A percentile compares a stretch with the other conserved stretches of the same genome.
Conservation (phyloP, 2,329 filamentous ascomycete species). For the Metarhizium humberi region DNA sequence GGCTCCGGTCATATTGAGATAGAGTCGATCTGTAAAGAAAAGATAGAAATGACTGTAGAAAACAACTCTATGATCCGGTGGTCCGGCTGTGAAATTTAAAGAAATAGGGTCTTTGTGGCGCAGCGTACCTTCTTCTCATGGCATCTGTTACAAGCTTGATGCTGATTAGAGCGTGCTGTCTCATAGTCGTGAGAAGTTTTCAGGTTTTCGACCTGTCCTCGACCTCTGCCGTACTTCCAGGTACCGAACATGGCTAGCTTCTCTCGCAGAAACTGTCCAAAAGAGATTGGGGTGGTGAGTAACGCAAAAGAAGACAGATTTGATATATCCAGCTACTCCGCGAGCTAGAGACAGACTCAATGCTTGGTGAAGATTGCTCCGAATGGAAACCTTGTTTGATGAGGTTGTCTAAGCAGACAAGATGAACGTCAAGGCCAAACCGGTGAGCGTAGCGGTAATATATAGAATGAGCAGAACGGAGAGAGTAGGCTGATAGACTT, state of each 20-base stretch:
- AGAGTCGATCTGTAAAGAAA: too few species aligned
- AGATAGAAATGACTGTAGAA: neutral
- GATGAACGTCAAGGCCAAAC: neutral
- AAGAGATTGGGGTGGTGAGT: neutral
- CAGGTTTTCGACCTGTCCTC: constrained; percentile 26
- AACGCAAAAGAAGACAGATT: neutral
- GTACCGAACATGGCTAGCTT: constrained; percentile 24
- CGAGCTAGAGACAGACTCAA: too few species aligned
- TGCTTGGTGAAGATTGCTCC: too few species aligned
- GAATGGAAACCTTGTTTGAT: neutral
- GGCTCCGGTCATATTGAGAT: too few species aligned
- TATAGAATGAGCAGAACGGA: neutral
- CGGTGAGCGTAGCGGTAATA: neutral
- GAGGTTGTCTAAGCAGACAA: neutral
- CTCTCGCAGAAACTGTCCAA: neutral
- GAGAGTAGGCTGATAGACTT: neutral
- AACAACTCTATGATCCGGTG: neutral
- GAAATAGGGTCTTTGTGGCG: neutral
- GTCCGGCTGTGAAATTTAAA: neutral
- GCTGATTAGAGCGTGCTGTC: constrained; percentile 26
- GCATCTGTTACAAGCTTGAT: constrained; percentile 29
- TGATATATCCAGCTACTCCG: neutral
- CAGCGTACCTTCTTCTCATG: constrained; percentile 28
- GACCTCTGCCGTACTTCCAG: constrained; percentile 29
- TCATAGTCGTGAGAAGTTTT: constrained; percentile 25